These are phyloP conservation scores for Brassica nigra DNA, from an alignment of 345 rosid genomes.

Conservation along the genomic window DNA sequence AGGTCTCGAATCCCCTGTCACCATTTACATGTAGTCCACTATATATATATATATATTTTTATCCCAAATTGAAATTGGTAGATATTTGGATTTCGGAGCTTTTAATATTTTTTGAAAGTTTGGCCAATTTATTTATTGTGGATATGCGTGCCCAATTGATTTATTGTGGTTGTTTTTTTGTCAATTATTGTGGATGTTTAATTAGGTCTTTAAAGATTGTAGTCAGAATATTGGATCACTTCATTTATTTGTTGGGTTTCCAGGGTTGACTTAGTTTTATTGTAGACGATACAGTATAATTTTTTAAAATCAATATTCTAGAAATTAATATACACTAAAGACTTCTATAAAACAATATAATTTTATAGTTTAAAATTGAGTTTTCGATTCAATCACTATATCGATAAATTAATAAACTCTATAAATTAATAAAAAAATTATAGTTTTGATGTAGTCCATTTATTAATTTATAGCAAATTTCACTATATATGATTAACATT, in stretches of 20 bases:
- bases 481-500: background rate
- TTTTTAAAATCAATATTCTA: too few species aligned
- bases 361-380: too few species aligned
- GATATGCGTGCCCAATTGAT: background rate
- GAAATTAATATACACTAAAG: too few species aligned
- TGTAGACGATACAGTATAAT: background rate
- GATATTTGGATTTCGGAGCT: background rate
- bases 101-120: background rate
- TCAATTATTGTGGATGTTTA: background rate
- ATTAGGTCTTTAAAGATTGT: background rate
- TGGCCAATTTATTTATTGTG: background rate
- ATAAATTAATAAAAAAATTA: too few species aligned
- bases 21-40: conserved; percentile 6
- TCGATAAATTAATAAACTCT: too few species aligned
- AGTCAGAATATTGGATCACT: background rate
- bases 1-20: conserved; percentile 29
- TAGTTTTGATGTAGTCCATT: too few species aligned
- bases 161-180: background rate
- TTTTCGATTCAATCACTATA: too few species aligned
- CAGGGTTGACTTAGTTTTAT: background rate
- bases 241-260: background rate
- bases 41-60: background rate
- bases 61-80: background rate
- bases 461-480: too few species aligned
- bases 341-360: too few species aligned